Evolutionary conservation across 306 rosid genomes (phyloP), one percentile per base, ranked within the genome.

Genomic region (Lagenaria siceraria): DNA sequence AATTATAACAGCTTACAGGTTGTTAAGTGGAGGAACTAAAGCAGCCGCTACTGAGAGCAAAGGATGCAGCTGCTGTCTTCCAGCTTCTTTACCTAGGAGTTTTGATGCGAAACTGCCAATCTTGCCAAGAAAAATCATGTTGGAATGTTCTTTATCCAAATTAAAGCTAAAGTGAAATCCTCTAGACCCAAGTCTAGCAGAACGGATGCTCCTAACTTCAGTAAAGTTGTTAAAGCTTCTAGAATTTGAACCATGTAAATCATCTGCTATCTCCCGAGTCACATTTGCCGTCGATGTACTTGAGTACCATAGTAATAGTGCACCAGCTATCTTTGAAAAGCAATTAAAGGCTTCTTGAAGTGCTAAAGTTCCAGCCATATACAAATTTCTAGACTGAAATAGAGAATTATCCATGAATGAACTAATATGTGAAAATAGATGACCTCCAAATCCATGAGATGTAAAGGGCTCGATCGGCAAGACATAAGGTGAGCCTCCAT

Each of bases 21-120:
- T 89, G 56, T 90, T 89, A 74, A 92, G 78, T 22, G 99, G 98
- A 7, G 97, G 90, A 14, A 89, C 87, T 85, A 92, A 80, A 24
- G 89, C 97, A 3, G 97, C 89, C 60, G 93, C 96, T 9, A 95
- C 73, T 0, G 92, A 86, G 21, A 90, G 83, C 79, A 88, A 55
- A 82, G 93, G 88, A 66, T 64, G 80, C 1, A 90, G 84, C 38
- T 83, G 89, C 60, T 88, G 65, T 82, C 79, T 84, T 68, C 82
- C 85, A 36, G 88, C 87, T 82, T 92, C 97, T 71, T 85, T 81
- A 82, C 82, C 84, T 13, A 88, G 25, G 74, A 92, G 56, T 70
- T 79, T 85, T 81, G 72, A 79, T 3, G 79, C 72, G 24, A 82
- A 87, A 82, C 82, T 83, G 21, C 93, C 84, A 63, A 90, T 76